Evolutionary conservation across 352 stramenopile genomes (phyloP), one percentile per base, ranked within the genome.

Genomic region (Heterotrichella gracilis): DNA sequence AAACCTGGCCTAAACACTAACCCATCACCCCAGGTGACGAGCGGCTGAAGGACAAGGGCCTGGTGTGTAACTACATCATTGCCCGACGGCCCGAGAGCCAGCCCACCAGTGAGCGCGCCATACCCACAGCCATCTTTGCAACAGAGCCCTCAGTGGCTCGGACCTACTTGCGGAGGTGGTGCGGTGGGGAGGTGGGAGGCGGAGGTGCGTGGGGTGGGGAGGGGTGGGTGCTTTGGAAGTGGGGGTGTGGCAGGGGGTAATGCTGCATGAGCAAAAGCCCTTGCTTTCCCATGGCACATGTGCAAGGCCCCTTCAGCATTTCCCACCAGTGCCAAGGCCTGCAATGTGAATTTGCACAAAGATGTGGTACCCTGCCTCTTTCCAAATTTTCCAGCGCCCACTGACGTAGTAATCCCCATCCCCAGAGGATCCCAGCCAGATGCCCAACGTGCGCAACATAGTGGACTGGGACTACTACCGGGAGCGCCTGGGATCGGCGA

Each of bases 391-490:
- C 20, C 20, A 63, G 17, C 17, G 17, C 76, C 95, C 19, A 91
- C 87, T 71, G 81, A 90, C 69, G n/a, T n/a, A n/a, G n/a, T n/a
- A n/a, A n/a, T n/a, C n/a, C n/a, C n/a, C n/a, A n/a, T n/a, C n/a
- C n/a, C n/a, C n/a, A n/a, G n/a, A n/a, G n/a, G n/a, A n/a, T n/a
- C n/a, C n/a, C n/a, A n/a, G 82, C 82, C 0, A 82, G n/a, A n/a
- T n/a, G n/a, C n/a, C n/a, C n/a, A n/a, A 90, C 71, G 81, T 81
- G 67, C 67, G 89, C 1, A 85, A 87, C 32, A 83, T 97, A 70
- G 75, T 97, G 14, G 92, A 99, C 78, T 99, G 92, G 92, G 85
- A 95, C 71, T 98, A 99, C 74, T 99, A 99, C 76, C 76, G 79
- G 14, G 81, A 91, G 21, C 78, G 85, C 32, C 75, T 93, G 1